A percentile compares a stretch with the other conserved stretches of the same genome.
phyloP scores from a whole-genome alignment of 2,329 filamentous ascomycete species.

The Pseudogymnoascus destructans region DNA sequence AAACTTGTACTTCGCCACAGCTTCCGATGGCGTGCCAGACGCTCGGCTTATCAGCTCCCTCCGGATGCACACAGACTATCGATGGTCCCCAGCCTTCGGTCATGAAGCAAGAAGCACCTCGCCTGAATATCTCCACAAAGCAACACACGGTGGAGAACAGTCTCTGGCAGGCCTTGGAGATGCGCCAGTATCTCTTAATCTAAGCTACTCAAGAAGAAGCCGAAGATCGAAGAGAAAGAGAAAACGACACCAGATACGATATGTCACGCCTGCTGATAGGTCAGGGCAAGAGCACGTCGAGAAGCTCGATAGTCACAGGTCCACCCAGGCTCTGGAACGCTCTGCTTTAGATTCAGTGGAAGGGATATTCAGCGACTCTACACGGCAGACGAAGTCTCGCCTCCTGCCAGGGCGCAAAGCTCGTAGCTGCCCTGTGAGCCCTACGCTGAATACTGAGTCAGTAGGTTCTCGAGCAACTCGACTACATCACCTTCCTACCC shows the following conservation, averaged over 20 bases:
- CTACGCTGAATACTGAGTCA: neutral
- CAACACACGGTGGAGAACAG: constrained; percentile 15
- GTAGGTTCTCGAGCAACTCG: neutral
- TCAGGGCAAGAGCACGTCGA: neutral
- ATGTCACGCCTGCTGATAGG: neutral
- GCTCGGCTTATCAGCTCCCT: constrained; percentile 24
- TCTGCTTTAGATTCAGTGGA: neutral
- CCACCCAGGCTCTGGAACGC: neutral
- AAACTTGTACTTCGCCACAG: constrained; percentile 11
- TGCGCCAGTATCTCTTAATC: neutral
- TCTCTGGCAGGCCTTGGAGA: neutral
- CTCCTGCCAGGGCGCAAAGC: neutral
- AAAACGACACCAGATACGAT: neutral
- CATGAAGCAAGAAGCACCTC: constrained; percentile 24
- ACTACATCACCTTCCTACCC: constrained; percentile 11
- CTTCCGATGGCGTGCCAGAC: constrained; percentile 13
- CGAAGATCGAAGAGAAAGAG: neutral
- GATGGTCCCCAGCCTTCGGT: constrained; percentile 24
- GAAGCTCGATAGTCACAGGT: neutral
- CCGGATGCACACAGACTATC: constrained; percentile 24
- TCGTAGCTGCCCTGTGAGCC: neutral
- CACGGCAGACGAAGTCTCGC: neutral
- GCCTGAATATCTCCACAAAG: constrained; percentile 19
- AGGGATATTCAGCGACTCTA: neutral
- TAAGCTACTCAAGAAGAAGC: neutral